Evolutionary conservation across 345 rosid genomes (phyloP).

Genomic region (Melastoma malabathricum): DNA sequence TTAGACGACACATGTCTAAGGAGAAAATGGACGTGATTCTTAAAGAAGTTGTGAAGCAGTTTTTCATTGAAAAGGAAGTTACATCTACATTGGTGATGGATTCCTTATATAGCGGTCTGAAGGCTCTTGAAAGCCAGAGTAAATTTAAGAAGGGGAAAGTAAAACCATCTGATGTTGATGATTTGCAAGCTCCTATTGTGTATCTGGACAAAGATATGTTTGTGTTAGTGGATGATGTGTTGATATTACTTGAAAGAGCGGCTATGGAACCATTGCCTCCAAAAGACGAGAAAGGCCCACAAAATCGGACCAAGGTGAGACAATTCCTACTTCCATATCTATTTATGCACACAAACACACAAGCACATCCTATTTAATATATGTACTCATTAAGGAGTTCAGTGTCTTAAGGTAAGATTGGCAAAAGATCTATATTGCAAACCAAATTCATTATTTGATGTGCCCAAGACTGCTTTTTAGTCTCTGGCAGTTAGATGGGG

Average conservation of each 20-base stretch:
- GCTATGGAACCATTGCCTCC: slow-evolving; percentile 74
- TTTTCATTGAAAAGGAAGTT: slow-evolving; percentile 87
- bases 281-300: slow-evolving; percentile 79
- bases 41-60: slow-evolving; percentile 75
- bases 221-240: slow-evolving; percentile 74
- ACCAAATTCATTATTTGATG: too few species aligned
- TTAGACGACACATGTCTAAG: slow-evolving; percentile 59
- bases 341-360: too few species aligned
- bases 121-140: slow-evolving; percentile 81
- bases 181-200: slow-evolving; percentile 69
- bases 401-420: too few species aligned
- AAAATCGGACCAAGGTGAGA: slow-evolving; percentile 67
- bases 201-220: slow-evolving; percentile 59
- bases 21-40: slow-evolving; percentile 72
- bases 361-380: too few species aligned
- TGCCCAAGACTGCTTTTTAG: too few species aligned
- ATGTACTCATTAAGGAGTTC: too few species aligned
- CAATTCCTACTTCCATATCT: too few species aligned
- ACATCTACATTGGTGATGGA: slow-evolving; percentile 97
- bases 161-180: slow-evolving; percentile 41
- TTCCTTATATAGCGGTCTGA: slow-evolving; percentile 90
- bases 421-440: too few species aligned
- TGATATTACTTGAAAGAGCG: slow-evolving; percentile 60
- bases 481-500: too few species aligned
- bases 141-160: slow-evolving; percentile 46